Evolutionary conservation across 306 rosid genomes (phyloP).

Genomic region (Ormosia semicastrata): DNA sequence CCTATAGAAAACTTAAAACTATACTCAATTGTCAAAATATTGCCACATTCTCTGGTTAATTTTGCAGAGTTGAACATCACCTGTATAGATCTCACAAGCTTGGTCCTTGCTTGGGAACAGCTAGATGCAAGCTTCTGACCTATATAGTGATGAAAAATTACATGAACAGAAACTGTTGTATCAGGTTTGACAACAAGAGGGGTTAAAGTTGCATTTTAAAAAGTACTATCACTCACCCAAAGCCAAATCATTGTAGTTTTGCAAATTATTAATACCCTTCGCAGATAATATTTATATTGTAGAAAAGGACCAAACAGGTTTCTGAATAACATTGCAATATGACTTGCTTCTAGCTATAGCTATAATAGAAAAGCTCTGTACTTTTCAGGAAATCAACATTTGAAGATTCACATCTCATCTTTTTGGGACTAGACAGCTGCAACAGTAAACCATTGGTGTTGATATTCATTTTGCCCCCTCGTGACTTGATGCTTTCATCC

Average conservation of each 20-base stretch:
- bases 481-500: too few relatives aligned
- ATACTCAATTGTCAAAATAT: not conserved
- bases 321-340: too few relatives aligned
- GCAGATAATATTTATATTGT: not conserved
- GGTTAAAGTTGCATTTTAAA: not conserved
- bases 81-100: constrained; percentile 65
- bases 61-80: constrained; percentile 34
- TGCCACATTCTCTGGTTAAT: not conserved
- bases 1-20: constrained; percentile 38
- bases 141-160: constrained; percentile 28
- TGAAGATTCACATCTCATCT: too few relatives aligned
- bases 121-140: constrained; percentile 63
- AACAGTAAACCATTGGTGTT: too few relatives aligned
- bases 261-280: not conserved
- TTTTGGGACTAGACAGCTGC: too few relatives aligned
- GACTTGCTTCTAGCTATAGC: too few relatives aligned
- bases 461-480: too few relatives aligned
- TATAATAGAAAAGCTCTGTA: too few relatives aligned
- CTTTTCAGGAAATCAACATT: too few relatives aligned
- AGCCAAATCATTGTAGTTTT: not conserved
- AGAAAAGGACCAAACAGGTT: too few relatives aligned
- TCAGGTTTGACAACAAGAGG: not conserved
- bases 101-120: constrained; percentile 71
- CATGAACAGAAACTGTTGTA: not conserved
- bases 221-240: not conserved